Percentiles rank a stretch among this genome's conserved stretches.
These are phyloP conservation scores for Trichoderma sp. DNA, from an alignment of 2,329 filamentous ascomycete species.

Conservation along the genomic window DNA sequence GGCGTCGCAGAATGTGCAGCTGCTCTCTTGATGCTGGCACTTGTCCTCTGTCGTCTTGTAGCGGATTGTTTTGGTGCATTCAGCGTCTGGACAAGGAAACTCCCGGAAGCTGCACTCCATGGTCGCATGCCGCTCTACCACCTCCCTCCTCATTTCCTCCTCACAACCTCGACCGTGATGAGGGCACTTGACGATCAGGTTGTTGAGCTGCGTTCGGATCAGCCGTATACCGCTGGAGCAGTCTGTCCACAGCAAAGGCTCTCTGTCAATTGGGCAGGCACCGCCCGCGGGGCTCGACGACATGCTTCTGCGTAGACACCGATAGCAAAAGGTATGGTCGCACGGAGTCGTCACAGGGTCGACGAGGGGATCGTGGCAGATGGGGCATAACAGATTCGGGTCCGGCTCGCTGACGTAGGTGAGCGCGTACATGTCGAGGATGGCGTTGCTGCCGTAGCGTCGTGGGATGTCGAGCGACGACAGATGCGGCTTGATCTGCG, in stretches of 20 bases:
- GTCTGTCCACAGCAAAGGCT: slow-evolving; percentile 38
- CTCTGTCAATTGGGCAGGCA: slow-evolving; percentile 59
- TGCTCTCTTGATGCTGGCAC: slow-evolving; percentile 52
- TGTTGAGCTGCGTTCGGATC: slow-evolving; percentile 59
- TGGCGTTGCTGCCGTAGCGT: slow-evolving; percentile 36
- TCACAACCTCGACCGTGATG: slow-evolving; percentile 50
- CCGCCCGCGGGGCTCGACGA: slow-evolving; percentile 39
- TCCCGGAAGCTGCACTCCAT: slow-evolving; percentile 55
- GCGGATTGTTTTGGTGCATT: slow-evolving; percentile 50
- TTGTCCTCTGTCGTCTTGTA: slow-evolving; percentile 49
- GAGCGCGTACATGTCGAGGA: slow-evolving; percentile 46
- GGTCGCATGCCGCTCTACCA: slow-evolving; percentile 54
- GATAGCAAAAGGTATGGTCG: slow-evolving; percentile 63
- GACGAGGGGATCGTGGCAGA: slow-evolving; percentile 60
- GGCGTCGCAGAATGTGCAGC: slow-evolving; percentile 54
- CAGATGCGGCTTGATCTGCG: slow-evolving; percentile 30
- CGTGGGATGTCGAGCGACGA: slow-evolving; percentile 40
- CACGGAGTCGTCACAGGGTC: slow-evolving; percentile 60
- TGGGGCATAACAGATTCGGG: slow-evolving; percentile 49
- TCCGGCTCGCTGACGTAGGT: slow-evolving; percentile 44
- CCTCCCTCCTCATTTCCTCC: slow-evolving; percentile 49
- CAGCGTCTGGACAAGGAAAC: slow-evolving; percentile 53
- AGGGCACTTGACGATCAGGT: slow-evolving; percentile 57
- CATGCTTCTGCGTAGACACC: slow-evolving; percentile 49
- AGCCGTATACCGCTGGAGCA: slow-evolving; percentile 45